Percentiles rank a stretch among this genome's conserved stretches.
Evolutionary conservation across 352 stramenopile genomes (phyloP).

Genomic region (Pythium rishiriense): DNA sequence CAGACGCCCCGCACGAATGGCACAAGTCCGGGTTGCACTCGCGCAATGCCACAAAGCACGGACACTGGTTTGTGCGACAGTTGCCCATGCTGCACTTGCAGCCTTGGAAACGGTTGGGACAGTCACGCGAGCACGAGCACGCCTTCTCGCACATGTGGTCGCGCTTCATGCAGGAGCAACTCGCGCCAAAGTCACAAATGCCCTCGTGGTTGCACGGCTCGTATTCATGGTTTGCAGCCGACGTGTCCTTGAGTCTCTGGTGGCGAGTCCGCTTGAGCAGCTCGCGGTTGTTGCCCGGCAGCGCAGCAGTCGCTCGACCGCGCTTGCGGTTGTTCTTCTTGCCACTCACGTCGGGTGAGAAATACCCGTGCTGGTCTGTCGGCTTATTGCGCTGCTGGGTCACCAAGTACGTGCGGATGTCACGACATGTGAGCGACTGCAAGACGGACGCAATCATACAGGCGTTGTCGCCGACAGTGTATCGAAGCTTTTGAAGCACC

Average conservation of each 20-base stretch:
- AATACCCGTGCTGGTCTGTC: slow-evolving; percentile 23
- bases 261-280: slow-evolving; percentile 64
- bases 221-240: slow-evolving; percentile 65
- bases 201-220: slow-evolving; percentile 82
- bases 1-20: slow-evolving; percentile 41
- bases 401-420: slow-evolving; percentile 53
- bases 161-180: slow-evolving; percentile 74
- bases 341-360: slow-evolving; percentile 42
- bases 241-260: slow-evolving; percentile 62
- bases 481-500: slow-evolving; percentile 54
- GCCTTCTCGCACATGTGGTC: slow-evolving; percentile 83
- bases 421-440: slow-evolving; percentile 54
- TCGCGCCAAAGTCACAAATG: slow-evolving; percentile 43
- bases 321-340: slow-evolving; percentile 51
- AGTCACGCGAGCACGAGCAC: slow-evolving; percentile 80
- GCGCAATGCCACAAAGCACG: slow-evolving; percentile 52
- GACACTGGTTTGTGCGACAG: slow-evolving; percentile 47
- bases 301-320: slow-evolving; percentile 28
- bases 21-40: slow-evolving; percentile 67
- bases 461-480: slow-evolving; percentile 59
- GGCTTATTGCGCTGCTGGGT: slow-evolving; percentile 38
- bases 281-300: slow-evolving; percentile 51
- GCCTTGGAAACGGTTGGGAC: slow-evolving; percentile 66
- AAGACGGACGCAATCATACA: slow-evolving; percentile 68
- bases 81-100: slow-evolving; percentile 42